Percentiles rank a stretch among this genome's conserved stretches.
phyloP scores from a whole-genome alignment of 192 early-diverging fungal genomes.

The Coemansia biformis region DNA sequence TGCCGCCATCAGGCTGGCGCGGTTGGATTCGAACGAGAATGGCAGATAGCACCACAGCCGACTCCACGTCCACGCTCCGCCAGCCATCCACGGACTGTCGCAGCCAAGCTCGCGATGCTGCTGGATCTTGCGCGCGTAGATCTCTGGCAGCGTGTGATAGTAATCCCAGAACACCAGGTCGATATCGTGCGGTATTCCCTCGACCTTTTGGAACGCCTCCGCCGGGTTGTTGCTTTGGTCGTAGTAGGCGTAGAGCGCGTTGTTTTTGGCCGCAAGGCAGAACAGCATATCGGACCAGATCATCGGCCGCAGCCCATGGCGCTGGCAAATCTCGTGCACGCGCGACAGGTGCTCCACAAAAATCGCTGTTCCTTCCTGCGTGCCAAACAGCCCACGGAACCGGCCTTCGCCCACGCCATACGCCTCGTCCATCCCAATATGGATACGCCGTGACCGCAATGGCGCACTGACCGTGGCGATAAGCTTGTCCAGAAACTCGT shows the following conservation, averaged over 20 bases:
- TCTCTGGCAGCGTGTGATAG: conserved; percentile 67
- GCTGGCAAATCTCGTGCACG: conserved; percentile 65
- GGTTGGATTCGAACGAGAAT: conserved; percentile 70
- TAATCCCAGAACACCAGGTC: conserved; percentile 87
- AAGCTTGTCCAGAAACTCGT: conserved; percentile 70
- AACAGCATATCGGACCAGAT: conserved; percentile 82
- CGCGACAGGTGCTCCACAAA: conserved; percentile 72
- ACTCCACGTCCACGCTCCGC: conserved; percentile 79
- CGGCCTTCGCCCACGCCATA: conserved; percentile 82
- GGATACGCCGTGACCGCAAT: conserved; percentile 72
- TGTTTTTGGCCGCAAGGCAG: conserved; percentile 71
- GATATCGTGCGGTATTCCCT: conserved; percentile 57
- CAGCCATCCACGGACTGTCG: conserved; percentile 74
- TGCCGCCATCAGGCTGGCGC: conserved; percentile 66
- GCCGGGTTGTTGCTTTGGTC: conserved; percentile 58
- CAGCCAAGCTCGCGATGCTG: conserved; percentile 80
- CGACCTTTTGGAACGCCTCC: conserved; percentile 51
- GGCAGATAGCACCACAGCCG: conserved; percentile 77
- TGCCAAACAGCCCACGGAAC: conserved; percentile 68
- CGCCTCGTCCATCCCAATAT: conserved; percentile 87
- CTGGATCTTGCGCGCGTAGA: conserved; percentile 70
- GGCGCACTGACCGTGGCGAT: conserved; percentile 61
- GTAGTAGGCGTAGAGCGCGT: conserved; percentile 76
- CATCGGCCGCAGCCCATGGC: conserved; percentile 62
- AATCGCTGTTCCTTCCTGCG: conserved; percentile 65